These are phyloP conservation scores for Kingdonia uniflora DNA, from an alignment of 164 flowering plant genomes.

Conservation along the genomic window DNA sequence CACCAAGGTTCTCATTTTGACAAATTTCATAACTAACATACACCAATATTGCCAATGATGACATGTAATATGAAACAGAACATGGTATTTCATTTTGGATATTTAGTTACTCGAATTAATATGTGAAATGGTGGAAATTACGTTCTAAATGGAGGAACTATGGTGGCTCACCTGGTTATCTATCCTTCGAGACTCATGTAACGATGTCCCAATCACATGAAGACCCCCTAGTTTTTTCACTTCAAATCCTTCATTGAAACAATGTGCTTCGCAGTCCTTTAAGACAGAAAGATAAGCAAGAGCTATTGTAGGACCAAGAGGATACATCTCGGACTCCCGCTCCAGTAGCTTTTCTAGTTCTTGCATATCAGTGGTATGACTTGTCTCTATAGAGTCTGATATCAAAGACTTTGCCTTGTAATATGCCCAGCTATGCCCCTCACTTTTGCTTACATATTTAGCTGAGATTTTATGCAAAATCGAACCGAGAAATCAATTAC, in stretches of 20 bases:
- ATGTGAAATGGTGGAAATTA: no score
- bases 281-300: constrained; percentile 21
- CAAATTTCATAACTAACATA: no score
- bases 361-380: constrained; percentile 44
- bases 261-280: constrained; percentile 76
- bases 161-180: constrained; percentile 85
- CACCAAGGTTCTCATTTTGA: no score
- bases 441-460: constrained; percentile 65
- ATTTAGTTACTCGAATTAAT: no score
- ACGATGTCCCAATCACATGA: constrained; percentile 96
- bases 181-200: constrained; percentile 94
- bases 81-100: no score
- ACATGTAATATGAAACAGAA: no score
- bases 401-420: constrained; percentile 59
- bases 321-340: constrained; percentile 3
- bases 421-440: constrained; percentile 62
- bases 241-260: constrained; percentile 69
- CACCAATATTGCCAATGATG: no score
- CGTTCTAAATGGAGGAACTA: no score
- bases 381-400: constrained; percentile 63
- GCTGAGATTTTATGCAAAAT: constrained; percentile 25
- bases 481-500: not conserved
- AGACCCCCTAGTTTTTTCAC: constrained; percentile 95
- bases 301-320: constrained; percentile 56
- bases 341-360: constrained; percentile 55